A percentile compares a stretch with the other conserved stretches of the same genome.
Evolutionary conservation across 441 rosid genomes (phyloP).

Genomic region (Pelargonium fulgidum): DNA sequence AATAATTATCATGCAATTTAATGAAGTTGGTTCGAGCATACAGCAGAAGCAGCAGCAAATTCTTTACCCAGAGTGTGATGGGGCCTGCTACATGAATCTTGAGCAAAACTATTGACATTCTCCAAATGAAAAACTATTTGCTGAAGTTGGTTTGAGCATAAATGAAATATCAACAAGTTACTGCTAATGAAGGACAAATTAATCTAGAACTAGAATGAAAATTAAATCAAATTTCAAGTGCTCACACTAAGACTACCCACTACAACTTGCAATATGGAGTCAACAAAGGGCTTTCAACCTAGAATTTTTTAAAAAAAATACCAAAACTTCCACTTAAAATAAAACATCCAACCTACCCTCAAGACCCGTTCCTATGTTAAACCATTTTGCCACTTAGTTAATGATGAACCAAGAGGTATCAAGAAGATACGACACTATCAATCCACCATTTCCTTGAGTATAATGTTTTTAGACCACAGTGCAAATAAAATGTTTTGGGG

Average conservation of each 20-base stretch:
- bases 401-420: neutral
- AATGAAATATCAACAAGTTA: neutral
- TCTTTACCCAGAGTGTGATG: neutral
- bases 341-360: neutral
- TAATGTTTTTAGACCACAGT: conserved; percentile 1
- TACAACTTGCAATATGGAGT: neutral
- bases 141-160: neutral
- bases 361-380: neutral
- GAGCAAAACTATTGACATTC: neutral
- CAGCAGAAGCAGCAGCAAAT: neutral
- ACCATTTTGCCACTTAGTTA: neutral
- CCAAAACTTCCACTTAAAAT: neutral
- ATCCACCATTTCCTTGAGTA: neutral
- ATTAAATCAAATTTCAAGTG: neutral
- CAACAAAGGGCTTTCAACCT: neutral
- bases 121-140: neutral
- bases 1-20: neutral
- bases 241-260: neutral
- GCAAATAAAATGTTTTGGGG: neutral
- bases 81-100: neutral
- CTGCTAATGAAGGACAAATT: neutral
- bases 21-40: conserved; percentile 1
- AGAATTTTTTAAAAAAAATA: neutral
- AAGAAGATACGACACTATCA: neutral
- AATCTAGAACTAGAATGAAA: no score